Evolutionary conservation across 768 basidiomycete genomes (phyloP).

Genomic region (Hypholoma fasciculare): DNA sequence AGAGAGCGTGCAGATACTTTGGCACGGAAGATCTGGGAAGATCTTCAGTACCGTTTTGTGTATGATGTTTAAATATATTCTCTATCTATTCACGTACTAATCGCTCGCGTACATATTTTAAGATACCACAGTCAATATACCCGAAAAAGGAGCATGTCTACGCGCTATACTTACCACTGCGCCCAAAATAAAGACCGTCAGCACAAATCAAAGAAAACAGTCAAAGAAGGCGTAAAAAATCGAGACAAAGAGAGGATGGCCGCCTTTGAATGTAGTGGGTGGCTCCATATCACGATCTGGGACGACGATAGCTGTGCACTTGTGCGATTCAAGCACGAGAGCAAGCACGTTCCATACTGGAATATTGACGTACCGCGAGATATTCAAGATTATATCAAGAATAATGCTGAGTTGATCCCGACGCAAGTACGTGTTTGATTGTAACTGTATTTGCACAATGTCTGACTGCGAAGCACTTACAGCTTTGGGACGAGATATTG

Average conservation of each 20-base stretch:
- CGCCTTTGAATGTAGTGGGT: conserved; percentile 23
- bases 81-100: neutral
- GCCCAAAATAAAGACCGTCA: conserved; percentile 13
- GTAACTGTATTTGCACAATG: neutral
- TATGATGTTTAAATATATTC: neutral
- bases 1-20: neutral
- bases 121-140: conserved; percentile 12
- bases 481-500: conserved; percentile 7
- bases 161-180: conserved; percentile 16
- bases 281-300: conserved; percentile 21
- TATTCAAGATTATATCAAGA: neutral
- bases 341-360: conserved; percentile 24
- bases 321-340: conserved; percentile 16
- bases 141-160: neutral
- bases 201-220: conserved; percentile 16
- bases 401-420: neutral
- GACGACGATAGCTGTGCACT: conserved; percentile 1
- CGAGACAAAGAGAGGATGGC: conserved; percentile 26
- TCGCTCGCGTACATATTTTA: neutral
- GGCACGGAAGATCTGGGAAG: neutral
- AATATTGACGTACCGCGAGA: conserved; percentile 18
- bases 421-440: neutral
- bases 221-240: conserved; percentile 16
- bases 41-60: neutral
- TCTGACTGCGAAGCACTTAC: neutral